Conservation (phyloP, 495 filamentous ascomycete genomes). For the Penicillium cataractarum region DNA sequence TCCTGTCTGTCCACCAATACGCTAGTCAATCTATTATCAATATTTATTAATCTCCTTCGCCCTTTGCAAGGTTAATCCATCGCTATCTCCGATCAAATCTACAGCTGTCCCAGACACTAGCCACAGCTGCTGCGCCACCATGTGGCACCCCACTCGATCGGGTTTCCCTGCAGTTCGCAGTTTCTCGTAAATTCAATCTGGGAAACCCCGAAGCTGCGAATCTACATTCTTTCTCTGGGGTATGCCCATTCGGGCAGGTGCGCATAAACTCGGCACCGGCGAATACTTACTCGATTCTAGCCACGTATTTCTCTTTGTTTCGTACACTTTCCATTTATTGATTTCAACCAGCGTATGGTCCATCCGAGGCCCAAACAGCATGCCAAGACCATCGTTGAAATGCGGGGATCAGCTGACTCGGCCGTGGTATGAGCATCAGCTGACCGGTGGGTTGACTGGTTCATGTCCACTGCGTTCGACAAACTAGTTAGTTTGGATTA, state of each 20-base stretch:
- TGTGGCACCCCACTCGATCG: conserved; percentile 1
- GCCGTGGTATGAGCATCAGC: neutral
- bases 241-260: conserved; percentile 3
- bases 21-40: neutral
- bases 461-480: neutral
- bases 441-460: conserved; percentile 3
- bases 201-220: neutral
- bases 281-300: neutral
- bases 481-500: neutral
- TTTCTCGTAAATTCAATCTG: neutral
- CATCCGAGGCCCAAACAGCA: neutral
- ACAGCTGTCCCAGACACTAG: conserved; percentile 2
- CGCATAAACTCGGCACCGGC: conserved; percentile 1
- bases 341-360: neutral
- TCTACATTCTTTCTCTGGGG: conserved; percentile 17
- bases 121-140: conserved; percentile 22
- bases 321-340: neutral
- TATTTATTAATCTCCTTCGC: neutral
- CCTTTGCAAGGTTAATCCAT: neutral
- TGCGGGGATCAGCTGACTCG: conserved; percentile 4
- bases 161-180: neutral
- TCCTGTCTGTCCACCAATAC: neutral
- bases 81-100: neutral
- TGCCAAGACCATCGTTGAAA: conserved; percentile 1
- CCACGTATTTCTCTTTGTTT: neutral